Conservation (phyloP, 345 rosid species). For the Brassica juncea region DNA sequence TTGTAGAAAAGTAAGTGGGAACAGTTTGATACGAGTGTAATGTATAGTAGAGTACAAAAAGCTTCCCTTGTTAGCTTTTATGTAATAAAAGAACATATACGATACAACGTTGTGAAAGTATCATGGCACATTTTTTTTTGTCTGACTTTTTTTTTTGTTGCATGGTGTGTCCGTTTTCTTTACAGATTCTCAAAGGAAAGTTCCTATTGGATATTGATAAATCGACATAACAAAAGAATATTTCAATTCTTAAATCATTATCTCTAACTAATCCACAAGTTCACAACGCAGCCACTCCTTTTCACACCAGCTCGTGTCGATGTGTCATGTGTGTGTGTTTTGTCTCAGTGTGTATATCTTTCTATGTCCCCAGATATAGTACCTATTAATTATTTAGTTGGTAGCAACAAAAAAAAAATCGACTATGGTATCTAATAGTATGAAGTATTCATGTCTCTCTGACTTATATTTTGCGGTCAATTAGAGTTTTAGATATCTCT, state of each 20-base stretch:
- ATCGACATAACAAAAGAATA: neutral
- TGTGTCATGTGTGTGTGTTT: slow-evolving; percentile 16
- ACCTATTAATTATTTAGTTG: slow-evolving; percentile 9
- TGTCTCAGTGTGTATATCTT: slow-evolving; percentile 18
- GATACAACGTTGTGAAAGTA: slow-evolving; percentile 16
- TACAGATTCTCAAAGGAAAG: neutral
- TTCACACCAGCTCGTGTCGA: slow-evolving; percentile 28
- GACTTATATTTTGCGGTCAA: slow-evolving; percentile 16
- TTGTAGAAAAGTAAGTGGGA: neutral
- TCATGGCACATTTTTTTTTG: slow-evolving; percentile 8
- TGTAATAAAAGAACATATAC: neutral
- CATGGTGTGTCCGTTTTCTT: slow-evolving; percentile 19
- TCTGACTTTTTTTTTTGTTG: slow-evolving; percentile 26
- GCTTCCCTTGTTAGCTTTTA: neutral
- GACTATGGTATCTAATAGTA: neutral
- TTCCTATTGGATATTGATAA: slow-evolving; percentile 15
- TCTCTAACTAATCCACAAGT: slow-evolving; percentile 34
- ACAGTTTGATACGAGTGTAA: neutral
- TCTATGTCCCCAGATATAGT: slow-evolving; percentile 13
- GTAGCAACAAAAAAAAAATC: neutral
- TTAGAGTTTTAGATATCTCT: neutral
- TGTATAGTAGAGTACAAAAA: neutral
- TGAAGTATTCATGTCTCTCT: slow-evolving; percentile 12
- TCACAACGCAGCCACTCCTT: slow-evolving; percentile 30
- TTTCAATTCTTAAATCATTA: slow-evolving; percentile 31